Evolutionary conservation across 192 early-diverging fungal species (phyloP).

Genomic region (Coemansia sp.): DNA sequence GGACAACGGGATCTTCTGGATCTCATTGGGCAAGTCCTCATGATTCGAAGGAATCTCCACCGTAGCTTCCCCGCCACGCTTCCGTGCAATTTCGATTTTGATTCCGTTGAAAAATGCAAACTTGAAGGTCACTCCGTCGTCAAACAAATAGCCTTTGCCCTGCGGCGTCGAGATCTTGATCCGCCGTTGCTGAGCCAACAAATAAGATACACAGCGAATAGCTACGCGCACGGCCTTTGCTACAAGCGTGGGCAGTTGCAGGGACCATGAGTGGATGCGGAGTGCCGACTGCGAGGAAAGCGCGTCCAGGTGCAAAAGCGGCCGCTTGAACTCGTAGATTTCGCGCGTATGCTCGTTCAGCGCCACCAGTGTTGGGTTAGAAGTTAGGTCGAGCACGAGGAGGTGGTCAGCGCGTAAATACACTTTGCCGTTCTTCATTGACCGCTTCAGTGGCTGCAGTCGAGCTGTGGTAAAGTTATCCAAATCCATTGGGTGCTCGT

Average conservation of each 20-base stretch:
- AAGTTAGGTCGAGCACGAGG: conserved; percentile 36
- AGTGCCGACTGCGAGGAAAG: conserved; percentile 7
- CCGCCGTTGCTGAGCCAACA: conserved; percentile 67
- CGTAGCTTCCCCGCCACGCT: conserved; percentile 27
- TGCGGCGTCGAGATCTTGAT: conserved; percentile 73
- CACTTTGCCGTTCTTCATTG: conserved; percentile 45
- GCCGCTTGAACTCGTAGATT: conserved; percentile 35
- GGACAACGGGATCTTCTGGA: conserved; percentile 43
- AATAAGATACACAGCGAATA: conserved; percentile 59
- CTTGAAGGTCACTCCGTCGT: conserved; percentile 67
- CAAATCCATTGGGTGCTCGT: conserved; percentile 6
- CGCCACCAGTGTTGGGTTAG: conserved; percentile 15
- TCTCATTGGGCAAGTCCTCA: conserved; percentile 50
- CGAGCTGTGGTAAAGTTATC: conserved; percentile 22
- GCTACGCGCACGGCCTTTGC: conserved; percentile 54
- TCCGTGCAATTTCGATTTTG: conserved; percentile 50
- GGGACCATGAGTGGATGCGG: conserved; percentile 26
- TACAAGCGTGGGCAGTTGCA: conserved; percentile 31
- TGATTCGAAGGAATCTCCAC: conserved; percentile 57
- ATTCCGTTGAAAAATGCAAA: conserved; percentile 70
- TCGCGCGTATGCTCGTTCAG: conserved; percentile 15
- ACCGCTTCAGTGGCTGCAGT: conserved; percentile 30
- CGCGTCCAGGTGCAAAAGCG: conserved; percentile 9
- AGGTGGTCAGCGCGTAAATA: conserved; percentile 31
- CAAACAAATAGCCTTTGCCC: conserved; percentile 70